Percentiles rank a stretch among this genome's conserved stretches.
Evolutionary conservation across 176 grass and related monocot species (phyloP).

Genomic region (Bolboschoenus planiculmis): DNA sequence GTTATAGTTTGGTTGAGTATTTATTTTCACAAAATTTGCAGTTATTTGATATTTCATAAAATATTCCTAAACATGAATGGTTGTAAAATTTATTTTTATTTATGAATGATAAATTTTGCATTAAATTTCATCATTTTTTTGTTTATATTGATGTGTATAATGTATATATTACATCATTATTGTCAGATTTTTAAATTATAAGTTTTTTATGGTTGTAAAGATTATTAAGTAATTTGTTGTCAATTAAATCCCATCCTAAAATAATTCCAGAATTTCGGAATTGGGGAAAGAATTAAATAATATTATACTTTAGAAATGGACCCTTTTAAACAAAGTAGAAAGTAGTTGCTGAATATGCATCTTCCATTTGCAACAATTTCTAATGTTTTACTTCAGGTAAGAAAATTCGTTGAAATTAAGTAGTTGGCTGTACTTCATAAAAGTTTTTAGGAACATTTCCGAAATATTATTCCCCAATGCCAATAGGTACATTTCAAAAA

Average conservation of each 20-base stretch:
- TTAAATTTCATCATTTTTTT: not conserved
- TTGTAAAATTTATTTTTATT: not conserved
- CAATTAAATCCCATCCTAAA: not conserved
- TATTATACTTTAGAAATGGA: not conserved
- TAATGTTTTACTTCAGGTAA: not conserved
- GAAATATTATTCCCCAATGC: not conserved
- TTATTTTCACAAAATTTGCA: not conserved
- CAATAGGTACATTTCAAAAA: not conserved
- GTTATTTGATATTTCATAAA: not conserved
- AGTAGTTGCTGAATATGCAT: not conserved
- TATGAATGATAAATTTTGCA: not conserved
- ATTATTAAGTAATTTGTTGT: not conserved
- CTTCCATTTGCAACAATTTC: not conserved
- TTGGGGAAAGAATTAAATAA: not conserved
- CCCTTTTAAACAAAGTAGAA: not conserved
- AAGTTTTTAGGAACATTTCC: not conserved
- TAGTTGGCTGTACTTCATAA: no score
- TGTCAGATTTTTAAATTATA: not conserved
- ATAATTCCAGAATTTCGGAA: not conserved
- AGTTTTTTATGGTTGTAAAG: not conserved
- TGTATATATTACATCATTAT: not conserved
- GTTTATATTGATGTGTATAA: not conserved
- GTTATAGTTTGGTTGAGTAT: not conserved
- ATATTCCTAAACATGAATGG: not conserved
- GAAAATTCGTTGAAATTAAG: conserved; percentile 6